A percentile compares a stretch with the other conserved stretches of the same genome.
These are phyloP conservation scores for Hemileccinum impolitum DNA, from an alignment of 768 basidiomycete genomes.

Conservation along the genomic window DNA sequence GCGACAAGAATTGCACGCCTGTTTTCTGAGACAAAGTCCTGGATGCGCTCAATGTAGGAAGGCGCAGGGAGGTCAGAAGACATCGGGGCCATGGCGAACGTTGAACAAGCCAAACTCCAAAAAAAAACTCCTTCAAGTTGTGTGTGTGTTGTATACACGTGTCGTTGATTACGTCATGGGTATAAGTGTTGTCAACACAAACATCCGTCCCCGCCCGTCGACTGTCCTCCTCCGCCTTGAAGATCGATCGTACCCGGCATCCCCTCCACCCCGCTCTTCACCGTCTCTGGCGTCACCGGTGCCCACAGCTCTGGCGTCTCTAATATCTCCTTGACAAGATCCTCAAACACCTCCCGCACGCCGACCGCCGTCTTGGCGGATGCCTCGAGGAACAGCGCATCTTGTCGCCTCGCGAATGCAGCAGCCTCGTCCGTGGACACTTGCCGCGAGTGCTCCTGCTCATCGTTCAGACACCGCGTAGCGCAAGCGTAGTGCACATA, in stretches of 20 bases:
- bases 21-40: constrained; percentile 71
- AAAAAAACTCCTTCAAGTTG: background rate
- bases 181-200: constrained; percentile 31
- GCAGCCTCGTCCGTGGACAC: constrained; percentile 77
- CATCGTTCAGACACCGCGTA: background rate
- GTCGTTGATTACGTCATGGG: constrained; percentile 24
- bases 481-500: constrained; percentile 17
- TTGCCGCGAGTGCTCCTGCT: constrained; percentile 85
- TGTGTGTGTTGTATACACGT: constrained; percentile 3
- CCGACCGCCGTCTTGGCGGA: constrained; percentile 89
- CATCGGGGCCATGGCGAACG: constrained; percentile 21
- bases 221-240: constrained; percentile 1
- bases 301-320: constrained; percentile 84
- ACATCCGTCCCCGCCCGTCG: constrained; percentile 24
- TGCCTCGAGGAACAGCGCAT: constrained; percentile 85
- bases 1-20: constrained; percentile 72
- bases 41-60: constrained; percentile 58
- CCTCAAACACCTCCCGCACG: constrained; percentile 72
- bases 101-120: background rate
- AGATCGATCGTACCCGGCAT: constrained; percentile 47
- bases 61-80: constrained; percentile 3
- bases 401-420: constrained; percentile 78
- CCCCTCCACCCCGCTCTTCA: constrained; percentile 12
- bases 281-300: constrained; percentile 25
- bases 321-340: constrained; percentile 78